Conservation (phyloP, 2,329 filamentous ascomycete species). For the Alternaria burnsii region DNA sequence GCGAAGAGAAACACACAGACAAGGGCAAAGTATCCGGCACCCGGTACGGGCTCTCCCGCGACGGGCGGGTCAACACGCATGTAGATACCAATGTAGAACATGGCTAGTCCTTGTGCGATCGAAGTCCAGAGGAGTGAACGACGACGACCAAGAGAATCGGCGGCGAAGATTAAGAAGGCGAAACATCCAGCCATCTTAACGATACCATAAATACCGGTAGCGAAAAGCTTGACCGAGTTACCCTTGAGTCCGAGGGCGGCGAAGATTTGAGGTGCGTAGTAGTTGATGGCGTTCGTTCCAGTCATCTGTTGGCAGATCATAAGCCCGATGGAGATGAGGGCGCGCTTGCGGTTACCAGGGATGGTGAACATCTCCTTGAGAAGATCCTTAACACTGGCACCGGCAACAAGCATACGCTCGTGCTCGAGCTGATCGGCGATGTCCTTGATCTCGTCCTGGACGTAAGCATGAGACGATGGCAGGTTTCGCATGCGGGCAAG, state of each 20-base stretch:
- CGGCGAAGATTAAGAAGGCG: constrained; percentile 71
- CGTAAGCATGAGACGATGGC: constrained; percentile 45
- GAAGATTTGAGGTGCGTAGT: constrained; percentile 77
- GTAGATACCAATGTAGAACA: constrained; percentile 78
- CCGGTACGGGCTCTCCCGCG: constrained; percentile 62
- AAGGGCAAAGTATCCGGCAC: constrained; percentile 74
- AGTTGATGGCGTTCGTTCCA: constrained; percentile 62
- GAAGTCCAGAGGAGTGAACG: constrained; percentile 71
- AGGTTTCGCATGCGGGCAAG: constrained; percentile 67
- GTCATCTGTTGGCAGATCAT: constrained; percentile 79
- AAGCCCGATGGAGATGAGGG: constrained; percentile 68
- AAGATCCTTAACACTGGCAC: constrained; percentile 54
- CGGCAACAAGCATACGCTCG: constrained; percentile 66
- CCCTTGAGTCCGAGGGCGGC: constrained; percentile 67
- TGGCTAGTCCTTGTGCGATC: constrained; percentile 67
- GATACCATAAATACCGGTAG: constrained; percentile 77
- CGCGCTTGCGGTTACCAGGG: constrained; percentile 66
- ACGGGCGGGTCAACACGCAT: constrained; percentile 69
- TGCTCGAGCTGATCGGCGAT: constrained; percentile 55
- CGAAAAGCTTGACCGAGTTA: constrained; percentile 69
- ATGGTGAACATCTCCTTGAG: constrained; percentile 56
- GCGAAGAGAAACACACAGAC: constrained; percentile 78
- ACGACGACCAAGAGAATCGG: constrained; percentile 73
- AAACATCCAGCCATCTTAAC: constrained; percentile 73
- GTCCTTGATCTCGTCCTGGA: constrained; percentile 48